Percentiles rank a stretch among this genome's conserved stretches.
Conservation (phyloP, 192 early-diverging fungal species). For the Coemansia sp. region DNA sequence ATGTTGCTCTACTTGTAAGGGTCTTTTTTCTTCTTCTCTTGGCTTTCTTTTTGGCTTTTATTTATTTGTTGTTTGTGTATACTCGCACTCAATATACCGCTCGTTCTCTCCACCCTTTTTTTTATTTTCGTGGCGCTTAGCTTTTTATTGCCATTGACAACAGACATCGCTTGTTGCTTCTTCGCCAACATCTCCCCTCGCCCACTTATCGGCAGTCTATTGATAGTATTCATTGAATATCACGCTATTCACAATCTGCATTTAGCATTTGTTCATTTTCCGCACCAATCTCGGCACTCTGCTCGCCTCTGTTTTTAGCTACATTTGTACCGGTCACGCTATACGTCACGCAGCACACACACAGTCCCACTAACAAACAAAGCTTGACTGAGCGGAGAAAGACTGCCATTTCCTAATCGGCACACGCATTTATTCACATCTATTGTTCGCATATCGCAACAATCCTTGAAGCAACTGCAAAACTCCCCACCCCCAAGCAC, state of each 20-base stretch:
- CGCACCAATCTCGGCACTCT: conserved; percentile 2
- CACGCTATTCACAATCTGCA: conserved; percentile 6
- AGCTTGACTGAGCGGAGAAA: background rate
- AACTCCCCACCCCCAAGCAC: too few relatives aligned
- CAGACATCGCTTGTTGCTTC: background rate
- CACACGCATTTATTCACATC: background rate
- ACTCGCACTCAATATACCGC: conserved; percentile 14
- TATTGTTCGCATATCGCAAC: conserved; percentile 2
- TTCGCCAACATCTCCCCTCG: background rate
- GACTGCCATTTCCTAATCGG: background rate
- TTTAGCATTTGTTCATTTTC: conserved; percentile 3
- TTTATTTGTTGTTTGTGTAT: conserved; percentile 52
- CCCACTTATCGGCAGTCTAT: conserved; percentile 10
- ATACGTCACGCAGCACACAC: background rate
- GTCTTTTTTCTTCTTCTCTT: conserved; percentile 28
- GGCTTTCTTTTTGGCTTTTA: conserved; percentile 5
- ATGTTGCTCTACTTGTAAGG: conserved; percentile 4
- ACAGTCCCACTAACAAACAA: background rate
- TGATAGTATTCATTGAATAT: conserved; percentile 11
- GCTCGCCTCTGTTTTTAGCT: background rate
- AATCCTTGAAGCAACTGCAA: background rate
- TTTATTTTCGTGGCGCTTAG: conserved; percentile 2
- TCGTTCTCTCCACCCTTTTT: background rate
- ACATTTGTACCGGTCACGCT: background rate
- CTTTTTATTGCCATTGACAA: conserved; percentile 13